Percentiles rank a stretch among this genome's conserved stretches.
Conservation (phyloP, 768 basidiomycete genomes). For the Hericium erinaceus region DNA sequence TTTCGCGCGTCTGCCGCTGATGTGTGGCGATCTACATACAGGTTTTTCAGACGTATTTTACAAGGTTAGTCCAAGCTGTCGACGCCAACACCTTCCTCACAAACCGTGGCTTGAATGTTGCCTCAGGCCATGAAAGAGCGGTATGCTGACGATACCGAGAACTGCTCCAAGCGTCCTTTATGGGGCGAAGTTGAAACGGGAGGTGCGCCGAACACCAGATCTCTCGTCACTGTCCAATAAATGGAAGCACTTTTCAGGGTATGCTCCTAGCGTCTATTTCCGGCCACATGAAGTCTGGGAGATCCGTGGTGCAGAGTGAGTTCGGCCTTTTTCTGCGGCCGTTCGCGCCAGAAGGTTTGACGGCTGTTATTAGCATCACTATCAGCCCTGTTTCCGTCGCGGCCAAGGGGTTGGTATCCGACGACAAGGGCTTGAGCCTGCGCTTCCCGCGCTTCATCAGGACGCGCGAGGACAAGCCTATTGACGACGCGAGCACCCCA, state of each 20-base stretch:
- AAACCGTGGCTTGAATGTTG: not conserved
- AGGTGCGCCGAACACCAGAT: slow-evolving; percentile 31
- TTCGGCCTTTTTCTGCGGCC: slow-evolving; percentile 1
- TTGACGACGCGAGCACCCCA: slow-evolving; percentile 65
- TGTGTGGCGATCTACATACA: slow-evolving; percentile 15
- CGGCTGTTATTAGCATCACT: slow-evolving; percentile 45
- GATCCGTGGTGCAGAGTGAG: slow-evolving; percentile 68
- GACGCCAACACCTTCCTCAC: not conserved
- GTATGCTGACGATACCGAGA: slow-evolving; percentile 52
- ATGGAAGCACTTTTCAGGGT: slow-evolving; percentile 29
- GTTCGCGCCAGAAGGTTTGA: not conserved
- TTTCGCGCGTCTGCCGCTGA: not conserved
- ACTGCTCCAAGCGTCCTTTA: slow-evolving; percentile 39
- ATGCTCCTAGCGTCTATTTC: slow-evolving; percentile 60
- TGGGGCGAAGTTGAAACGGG: slow-evolving; percentile 58
- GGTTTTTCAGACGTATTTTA: slow-evolving; percentile 84
- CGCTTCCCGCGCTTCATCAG: slow-evolving; percentile 85
- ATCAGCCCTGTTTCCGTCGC: slow-evolving; percentile 81
- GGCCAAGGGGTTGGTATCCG: slow-evolving; percentile 52
- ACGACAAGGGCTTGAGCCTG: slow-evolving; percentile 60
- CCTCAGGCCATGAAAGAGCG: slow-evolving; percentile 48
- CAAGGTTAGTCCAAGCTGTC: slow-evolving; percentile 35
- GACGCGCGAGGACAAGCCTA: slow-evolving; percentile 60
- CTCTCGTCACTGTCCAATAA: not conserved
- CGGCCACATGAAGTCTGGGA: slow-evolving; percentile 81